Percentiles rank a stretch among this genome's conserved stretches.
Conservation (phyloP, 2,329 filamentous ascomycete species). For the Cladosporium cucumerinum region DNA sequence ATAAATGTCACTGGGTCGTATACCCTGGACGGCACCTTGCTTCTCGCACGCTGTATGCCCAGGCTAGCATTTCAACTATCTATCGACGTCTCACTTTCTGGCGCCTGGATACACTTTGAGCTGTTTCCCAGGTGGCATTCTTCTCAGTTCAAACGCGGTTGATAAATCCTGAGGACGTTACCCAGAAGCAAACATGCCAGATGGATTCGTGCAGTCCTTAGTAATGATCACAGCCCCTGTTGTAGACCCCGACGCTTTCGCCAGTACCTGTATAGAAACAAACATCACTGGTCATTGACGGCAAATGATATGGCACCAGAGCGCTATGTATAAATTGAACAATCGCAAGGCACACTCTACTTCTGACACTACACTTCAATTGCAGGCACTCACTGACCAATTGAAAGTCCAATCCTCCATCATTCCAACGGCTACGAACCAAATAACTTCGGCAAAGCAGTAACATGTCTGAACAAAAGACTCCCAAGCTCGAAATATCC, state of each 20-base stretch:
- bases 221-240: neutral
- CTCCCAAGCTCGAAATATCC: neutral
- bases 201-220: neutral
- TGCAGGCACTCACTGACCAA: neutral
- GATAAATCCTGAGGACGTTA: neutral
- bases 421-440: neutral
- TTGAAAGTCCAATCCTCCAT: neutral
- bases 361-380: neutral
- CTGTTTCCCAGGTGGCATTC: neutral
- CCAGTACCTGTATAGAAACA: neutral
- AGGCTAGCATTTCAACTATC: neutral
- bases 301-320: neutral
- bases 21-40: neutral
- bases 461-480: neutral
- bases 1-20: neutral
- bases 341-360: neutral
- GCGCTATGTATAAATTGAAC: neutral
- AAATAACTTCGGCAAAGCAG: neutral
- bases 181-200: neutral
- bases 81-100: neutral
- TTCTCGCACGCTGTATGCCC: neutral
- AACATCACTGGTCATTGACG: neutral
- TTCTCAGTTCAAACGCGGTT: neutral
- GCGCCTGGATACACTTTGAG: neutral
- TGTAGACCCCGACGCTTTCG: neutral